Base-by-base conservation (phyloP, 2,329 filamentous ascomycete species). In the Blastomyces silverae region DNA sequence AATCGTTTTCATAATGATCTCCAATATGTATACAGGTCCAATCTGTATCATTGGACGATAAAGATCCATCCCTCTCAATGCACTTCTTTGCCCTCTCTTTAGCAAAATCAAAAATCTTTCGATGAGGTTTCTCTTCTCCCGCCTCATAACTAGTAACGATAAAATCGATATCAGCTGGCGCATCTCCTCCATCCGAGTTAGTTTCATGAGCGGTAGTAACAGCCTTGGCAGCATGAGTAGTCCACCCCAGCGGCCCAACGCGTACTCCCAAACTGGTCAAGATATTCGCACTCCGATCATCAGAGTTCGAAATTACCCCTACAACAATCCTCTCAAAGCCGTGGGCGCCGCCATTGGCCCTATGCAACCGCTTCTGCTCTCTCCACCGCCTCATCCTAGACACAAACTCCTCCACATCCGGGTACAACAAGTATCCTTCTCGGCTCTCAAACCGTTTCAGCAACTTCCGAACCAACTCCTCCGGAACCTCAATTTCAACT, bases 111-210 rank as follows among this genome's bases (percentile, higher is more conserved):
- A 78, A 81, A 39, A 81, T 79, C 39, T 71, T 61, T 5, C 67
- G 70, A 66, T 73, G 68, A 2, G 79, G 79, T 63, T 81, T 81
- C 68, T 79, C 78, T n/a, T 73, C 70, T 7, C 75, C 78, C 2
- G 78, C 79, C 62, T 80, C 77, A 67, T 80, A 81, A 68, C 79
- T 81, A 11, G 79, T 81, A 34, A 80, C 73, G 0, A 81, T 69
- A 59, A 81, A 72, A 64, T 81, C 76, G 50, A 81, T 64, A 70
- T 81, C 78, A 42, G 73, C 69, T 1, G 63, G 44, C 2, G 48
- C 11, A 11, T 25, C 50, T 65, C 31, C 52, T 66, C 61, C 42
- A 68, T 66, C 72, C 37, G 71, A 71, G 2, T 70, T 71, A 7
- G 55, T 39, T 50, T 57, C 34, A 42, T 17, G 42, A 17, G 22